Base-by-base conservation (phyloP, 768 basidiomycete genomes). In the Cystobasidium ongulense region DNA sequence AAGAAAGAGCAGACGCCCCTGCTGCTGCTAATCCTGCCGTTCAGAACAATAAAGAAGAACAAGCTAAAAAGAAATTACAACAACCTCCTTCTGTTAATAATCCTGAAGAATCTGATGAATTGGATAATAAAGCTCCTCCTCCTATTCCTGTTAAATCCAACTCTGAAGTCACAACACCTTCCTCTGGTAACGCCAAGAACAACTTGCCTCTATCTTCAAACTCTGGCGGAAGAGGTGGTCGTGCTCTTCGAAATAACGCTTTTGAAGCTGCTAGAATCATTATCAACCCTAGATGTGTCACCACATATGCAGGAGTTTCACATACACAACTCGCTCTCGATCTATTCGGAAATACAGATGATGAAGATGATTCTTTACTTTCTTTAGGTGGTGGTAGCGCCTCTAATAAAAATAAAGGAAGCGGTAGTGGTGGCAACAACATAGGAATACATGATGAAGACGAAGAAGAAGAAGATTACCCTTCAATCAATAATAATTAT, bases 321-420 rank as follows among this genome's bases (percentile, higher is more conserved):
- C 95, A 99, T 81, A 92, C 94, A 25, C 91, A 92, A 81, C 86
- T 99, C 39, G 94, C 95, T n/a, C 81, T 91, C 54, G 94, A 97
- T 81, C 82, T 99, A 77, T 98, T 97, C 78, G 95, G 94, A 0
- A 85, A 86, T 46, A 86, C 87, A n/a, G 88, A 87, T 27, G 88
- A 90, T 61, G 84, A 84, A 50, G 81, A 83, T 52, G 79, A 82
- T 50, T 83, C 81, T 21, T 23, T 39, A 38, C 39, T 36, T 3
- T 39, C 63, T 13, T 21, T 25, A 43, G 66, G 39, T 46, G 66
- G 29, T 35, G 43, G 43, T 15, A 53, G 46, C 27, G 67, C 39
- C 35, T 13, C 13, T 25, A 50, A 31, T 43, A 46, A 65, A 38
- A 53, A 54, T 27, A 64, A 57, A 64, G 63, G 63, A 64, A 38